These are phyloP conservation scores for Oryza glaberrima DNA, from an alignment of 176 grass and related monocot genomes.

Conservation along the genomic window DNA sequence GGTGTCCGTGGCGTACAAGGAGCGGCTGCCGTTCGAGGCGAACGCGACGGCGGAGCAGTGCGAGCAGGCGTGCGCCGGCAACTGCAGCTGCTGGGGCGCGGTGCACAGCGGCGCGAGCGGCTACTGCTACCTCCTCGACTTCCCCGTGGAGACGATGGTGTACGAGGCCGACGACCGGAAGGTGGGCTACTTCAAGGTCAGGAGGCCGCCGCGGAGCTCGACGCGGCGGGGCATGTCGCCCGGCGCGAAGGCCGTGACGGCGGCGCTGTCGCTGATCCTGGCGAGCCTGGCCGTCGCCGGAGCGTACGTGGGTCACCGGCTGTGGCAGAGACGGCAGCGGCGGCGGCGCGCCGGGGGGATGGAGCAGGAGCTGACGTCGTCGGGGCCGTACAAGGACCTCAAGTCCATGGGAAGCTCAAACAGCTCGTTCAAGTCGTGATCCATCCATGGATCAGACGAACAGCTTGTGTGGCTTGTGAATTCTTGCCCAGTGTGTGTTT, in stretches of 20 bases:
- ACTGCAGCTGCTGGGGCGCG: conserved; percentile 74
- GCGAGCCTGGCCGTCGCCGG: conserved; percentile 35
- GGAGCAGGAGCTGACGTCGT: conserved; percentile 57
- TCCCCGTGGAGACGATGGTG: conserved; percentile 66
- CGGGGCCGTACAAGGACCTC: conserved; percentile 60
- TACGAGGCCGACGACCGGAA: conserved; percentile 59
- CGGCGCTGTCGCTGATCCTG: conserved; percentile 41
- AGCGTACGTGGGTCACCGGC: conserved; percentile 39
- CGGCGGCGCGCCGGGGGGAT: conserved; percentile 30
- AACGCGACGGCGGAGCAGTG: conserved; percentile 47
- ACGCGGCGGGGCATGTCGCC: conserved; percentile 20
- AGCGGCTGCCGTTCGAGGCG: conserved; percentile 47
- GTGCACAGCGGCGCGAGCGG: conserved; percentile 44
- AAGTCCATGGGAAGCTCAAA: conserved; percentile 48
- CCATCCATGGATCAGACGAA: not conserved
- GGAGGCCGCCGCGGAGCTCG: not conserved
- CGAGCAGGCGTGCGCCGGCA: conserved; percentile 50
- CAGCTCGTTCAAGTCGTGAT: conserved; percentile 41
- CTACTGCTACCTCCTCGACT: conserved; percentile 63
- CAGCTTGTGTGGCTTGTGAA: not conserved
- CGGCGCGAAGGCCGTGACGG: conserved; percentile 33
- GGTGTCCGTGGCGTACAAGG: conserved; percentile 64
- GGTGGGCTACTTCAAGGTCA: conserved; percentile 71
- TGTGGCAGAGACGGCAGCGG: conserved; percentile 12
- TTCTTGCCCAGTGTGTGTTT: not conserved